phyloP scores from a whole-genome alignment of 164 flowering plant species.

The Chimonanthus praecox region DNA sequence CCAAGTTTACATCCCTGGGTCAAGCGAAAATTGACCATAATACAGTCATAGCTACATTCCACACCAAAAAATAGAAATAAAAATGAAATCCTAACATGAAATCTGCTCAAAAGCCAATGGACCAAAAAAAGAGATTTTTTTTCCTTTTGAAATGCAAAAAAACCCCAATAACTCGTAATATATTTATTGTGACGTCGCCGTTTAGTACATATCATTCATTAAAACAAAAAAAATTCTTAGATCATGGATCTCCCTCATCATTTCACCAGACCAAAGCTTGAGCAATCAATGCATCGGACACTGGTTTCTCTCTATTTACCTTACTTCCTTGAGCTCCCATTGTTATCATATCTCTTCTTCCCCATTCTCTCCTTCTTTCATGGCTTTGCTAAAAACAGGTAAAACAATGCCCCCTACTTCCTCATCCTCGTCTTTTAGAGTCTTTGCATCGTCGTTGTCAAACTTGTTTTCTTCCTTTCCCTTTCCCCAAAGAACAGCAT shows the following conservation, averaged over 20 bases:
- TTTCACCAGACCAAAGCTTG: constrained; percentile 1
- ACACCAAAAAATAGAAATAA: too few relatives aligned
- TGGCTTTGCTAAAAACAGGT: constrained; percentile 11
- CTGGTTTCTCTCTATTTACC: background rate
- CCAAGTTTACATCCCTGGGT: too few relatives aligned
- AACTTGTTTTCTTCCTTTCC: constrained; percentile 32
- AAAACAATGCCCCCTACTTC: constrained; percentile 9
- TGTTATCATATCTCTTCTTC: background rate
- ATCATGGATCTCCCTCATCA: background rate
- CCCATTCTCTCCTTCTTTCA: background rate
- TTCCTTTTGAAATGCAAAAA: too few relatives aligned
- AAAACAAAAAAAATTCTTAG: too few relatives aligned
- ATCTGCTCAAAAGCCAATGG: too few relatives aligned
- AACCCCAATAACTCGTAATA: too few relatives aligned
- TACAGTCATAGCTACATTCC: too few relatives aligned
- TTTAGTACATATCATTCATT: too few relatives aligned
- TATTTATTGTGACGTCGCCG: too few relatives aligned
- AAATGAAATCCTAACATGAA: too few relatives aligned
- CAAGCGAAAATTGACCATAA: too few relatives aligned
- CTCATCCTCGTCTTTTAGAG: background rate
- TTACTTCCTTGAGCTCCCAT: background rate
- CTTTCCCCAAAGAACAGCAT: constrained; percentile 83
- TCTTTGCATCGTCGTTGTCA: constrained; percentile 1
- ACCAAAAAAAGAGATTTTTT: too few relatives aligned
- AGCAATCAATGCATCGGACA: constrained; percentile 9